A percentile compares a stretch with the other conserved stretches of the same genome.
Conservation (phyloP, 2,329 filamentous ascomycete species). For the Xylaria polymorpha region DNA sequence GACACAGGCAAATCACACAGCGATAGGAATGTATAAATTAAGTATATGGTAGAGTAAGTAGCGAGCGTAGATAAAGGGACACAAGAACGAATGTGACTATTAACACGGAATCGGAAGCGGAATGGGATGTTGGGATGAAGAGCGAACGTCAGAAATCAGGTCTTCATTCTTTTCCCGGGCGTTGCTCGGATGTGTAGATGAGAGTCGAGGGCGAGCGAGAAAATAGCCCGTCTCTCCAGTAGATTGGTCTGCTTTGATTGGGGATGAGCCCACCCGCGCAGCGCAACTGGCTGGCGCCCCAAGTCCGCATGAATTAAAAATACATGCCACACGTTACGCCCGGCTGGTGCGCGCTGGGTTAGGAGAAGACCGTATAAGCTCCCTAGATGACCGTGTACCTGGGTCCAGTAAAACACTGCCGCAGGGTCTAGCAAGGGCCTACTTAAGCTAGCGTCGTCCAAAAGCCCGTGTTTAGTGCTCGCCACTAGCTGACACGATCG, state of each 20-base stretch:
- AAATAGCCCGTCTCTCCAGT: conserved; percentile 25
- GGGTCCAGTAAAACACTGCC: not conserved
- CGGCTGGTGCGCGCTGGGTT: conserved; percentile 2
- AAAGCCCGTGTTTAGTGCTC: conserved; percentile 13
- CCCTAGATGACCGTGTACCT: not conserved
- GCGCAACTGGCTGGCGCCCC: conserved; percentile 17
- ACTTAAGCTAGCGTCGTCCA: not conserved
- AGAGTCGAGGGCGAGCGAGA: conserved; percentile 31
- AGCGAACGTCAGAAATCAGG: conserved; percentile 39
- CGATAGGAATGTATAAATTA: conserved; percentile 29
- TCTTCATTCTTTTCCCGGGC: conserved; percentile 27
- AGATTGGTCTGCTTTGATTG: conserved; percentile 42
- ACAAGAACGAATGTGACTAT: conserved; percentile 41
- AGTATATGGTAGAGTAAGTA: conserved; percentile 42
- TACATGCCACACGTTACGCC: conserved; percentile 30
- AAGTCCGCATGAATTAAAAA: conserved; percentile 34
- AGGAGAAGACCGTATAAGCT: conserved; percentile 4
- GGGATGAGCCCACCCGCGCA: conserved; percentile 27
- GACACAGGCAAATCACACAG: conserved; percentile 12
- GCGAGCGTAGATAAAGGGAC: conserved; percentile 42
- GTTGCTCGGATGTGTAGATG: conserved; percentile 35
- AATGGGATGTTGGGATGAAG: conserved; percentile 38
- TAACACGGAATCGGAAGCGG: conserved; percentile 35
- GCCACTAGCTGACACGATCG: not conserved
- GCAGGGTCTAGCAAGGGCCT: not conserved